A percentile compares a stretch with the other conserved stretches of the same genome.
phyloP scores from a whole-genome alignment of 1,284 basidiomycete species.

The Vanrija humicola region DNA sequence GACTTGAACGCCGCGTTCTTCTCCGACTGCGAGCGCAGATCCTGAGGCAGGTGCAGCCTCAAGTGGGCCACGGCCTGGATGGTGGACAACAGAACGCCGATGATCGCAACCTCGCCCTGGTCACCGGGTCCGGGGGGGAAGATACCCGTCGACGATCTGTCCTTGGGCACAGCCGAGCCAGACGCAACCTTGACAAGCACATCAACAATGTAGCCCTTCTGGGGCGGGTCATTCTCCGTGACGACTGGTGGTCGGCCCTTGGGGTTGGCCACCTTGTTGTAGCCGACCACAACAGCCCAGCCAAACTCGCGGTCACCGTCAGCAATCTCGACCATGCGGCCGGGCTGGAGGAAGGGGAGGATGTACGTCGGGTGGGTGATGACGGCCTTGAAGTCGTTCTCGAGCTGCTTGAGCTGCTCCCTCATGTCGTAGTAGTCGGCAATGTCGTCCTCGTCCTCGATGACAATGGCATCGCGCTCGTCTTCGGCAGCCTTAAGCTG shows the following conservation, averaged over 20 bases:
- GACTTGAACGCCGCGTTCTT: slow-evolving; percentile 85
- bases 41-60: slow-evolving; percentile 84
- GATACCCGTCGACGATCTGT: slow-evolving; percentile 61
- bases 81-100: slow-evolving; percentile 84
- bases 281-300: slow-evolving; percentile 92
- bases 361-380: slow-evolving; percentile 92
- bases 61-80: slow-evolving; percentile 82
- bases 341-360: slow-evolving; percentile 87
- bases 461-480: slow-evolving; percentile 61
- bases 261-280: slow-evolving; percentile 61
- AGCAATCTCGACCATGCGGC: slow-evolving; percentile 83
- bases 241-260: slow-evolving; percentile 48
- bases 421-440: slow-evolving; percentile 88
- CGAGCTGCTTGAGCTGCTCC: slow-evolving; percentile 85
- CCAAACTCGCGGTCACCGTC: slow-evolving; percentile 87
- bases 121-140: slow-evolving; percentile 66
- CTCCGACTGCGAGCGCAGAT: slow-evolving; percentile 69
- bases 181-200: slow-evolving; percentile 80
- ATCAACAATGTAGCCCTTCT: slow-evolving; percentile 89
- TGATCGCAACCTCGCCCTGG: slow-evolving; percentile 77
- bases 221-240: slow-evolving; percentile 63
- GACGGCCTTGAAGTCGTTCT: slow-evolving; percentile 78
- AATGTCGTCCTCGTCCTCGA: slow-evolving; percentile 79
- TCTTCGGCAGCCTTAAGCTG: slow-evolving; percentile 74
- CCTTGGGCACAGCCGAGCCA: slow-evolving; percentile 63